A percentile compares a stretch with the other conserved stretches of the same genome.
Conservation (phyloP, 495 filamentous ascomycete species). For the Penicillium macrosclerotiorum region DNA sequence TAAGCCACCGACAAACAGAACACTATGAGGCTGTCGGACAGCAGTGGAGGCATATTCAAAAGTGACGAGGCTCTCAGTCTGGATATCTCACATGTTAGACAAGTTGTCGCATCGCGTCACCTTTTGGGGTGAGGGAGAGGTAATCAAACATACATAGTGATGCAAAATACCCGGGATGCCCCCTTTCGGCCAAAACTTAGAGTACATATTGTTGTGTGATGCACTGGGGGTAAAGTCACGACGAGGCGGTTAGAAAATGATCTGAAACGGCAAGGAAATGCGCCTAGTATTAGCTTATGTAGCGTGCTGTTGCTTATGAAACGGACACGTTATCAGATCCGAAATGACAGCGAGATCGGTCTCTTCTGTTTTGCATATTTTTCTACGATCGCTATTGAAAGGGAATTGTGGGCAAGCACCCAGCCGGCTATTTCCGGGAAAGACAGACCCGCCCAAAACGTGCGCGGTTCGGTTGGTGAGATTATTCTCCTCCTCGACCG, state of each 20-base stretch:
- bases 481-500: background rate
- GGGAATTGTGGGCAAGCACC: background rate
- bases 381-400: background rate
- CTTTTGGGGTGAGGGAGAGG: background rate
- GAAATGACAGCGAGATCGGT: background rate
- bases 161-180: conserved; percentile 55
- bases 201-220: conserved; percentile 32
- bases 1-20: conserved; percentile 82
- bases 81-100: background rate
- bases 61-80: conserved; percentile 47
- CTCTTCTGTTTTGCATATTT: background rate
- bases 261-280: background rate
- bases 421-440: background rate
- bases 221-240: background rate
- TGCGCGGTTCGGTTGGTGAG: background rate
- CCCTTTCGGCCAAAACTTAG: conserved; percentile 50
- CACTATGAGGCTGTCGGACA: conserved; percentile 53
- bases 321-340: conserved; percentile 1
- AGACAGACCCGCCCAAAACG: background rate
- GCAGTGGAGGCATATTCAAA: conserved; percentile 41
- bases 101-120: background rate
- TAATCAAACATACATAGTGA: conserved; percentile 44
- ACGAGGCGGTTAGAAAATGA: no score
- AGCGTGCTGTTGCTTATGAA: background rate
- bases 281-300: background rate